Percentiles rank a stretch among this genome's conserved stretches.
Evolutionary conservation across 306 rosid genomes (phyloP).

Genomic region (Castanospermum australe): DNA sequence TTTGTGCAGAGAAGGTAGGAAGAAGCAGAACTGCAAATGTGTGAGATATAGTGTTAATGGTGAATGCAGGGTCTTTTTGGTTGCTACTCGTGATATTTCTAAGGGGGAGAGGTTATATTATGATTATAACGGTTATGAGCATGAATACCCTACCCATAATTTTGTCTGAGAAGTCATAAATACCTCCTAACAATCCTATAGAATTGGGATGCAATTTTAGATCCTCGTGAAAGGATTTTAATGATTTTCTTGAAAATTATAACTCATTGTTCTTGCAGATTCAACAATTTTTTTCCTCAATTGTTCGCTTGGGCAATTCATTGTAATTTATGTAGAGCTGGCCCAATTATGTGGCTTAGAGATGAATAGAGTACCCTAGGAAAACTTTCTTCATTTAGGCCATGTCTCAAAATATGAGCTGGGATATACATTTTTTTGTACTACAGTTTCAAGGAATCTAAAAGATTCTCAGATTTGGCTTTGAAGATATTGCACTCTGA

Average conservation of each 20-base stretch:
- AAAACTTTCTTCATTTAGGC: conserved; percentile 23
- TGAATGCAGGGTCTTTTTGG: conserved; percentile 78
- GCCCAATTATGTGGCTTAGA: conserved; percentile 42
- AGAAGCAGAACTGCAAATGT: conserved; percentile 88
- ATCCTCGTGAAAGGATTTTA: conserved; percentile 37
- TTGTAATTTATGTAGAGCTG: conserved; percentile 50
- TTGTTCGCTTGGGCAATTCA: conserved; percentile 26
- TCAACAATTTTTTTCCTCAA: conserved; percentile 27
- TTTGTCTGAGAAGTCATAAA: conserved; percentile 60
- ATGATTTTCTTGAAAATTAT: conserved; percentile 29
- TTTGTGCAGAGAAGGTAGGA: conserved; percentile 81
- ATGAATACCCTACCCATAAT: conserved; percentile 75
- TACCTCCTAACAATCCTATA: conserved; percentile 26
- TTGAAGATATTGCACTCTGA: conserved; percentile 15
- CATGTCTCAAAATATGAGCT: conserved; percentile 26
- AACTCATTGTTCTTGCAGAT: conserved; percentile 34
- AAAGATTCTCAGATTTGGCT: conserved; percentile 30
- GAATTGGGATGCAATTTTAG: conserved; percentile 40
- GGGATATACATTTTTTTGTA: conserved; percentile 16
- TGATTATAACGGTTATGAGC: conserved; percentile 84
- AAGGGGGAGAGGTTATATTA: conserved; percentile 88
- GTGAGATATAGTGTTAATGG: conserved; percentile 74
- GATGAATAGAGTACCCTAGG: conserved; percentile 37
- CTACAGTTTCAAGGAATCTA: conserved; percentile 31
- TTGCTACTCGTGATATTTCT: conserved; percentile 80